Evolutionary conservation across 1,139 yeast species (phyloP).

Genomic region (Sugiyamaella sp.): DNA sequence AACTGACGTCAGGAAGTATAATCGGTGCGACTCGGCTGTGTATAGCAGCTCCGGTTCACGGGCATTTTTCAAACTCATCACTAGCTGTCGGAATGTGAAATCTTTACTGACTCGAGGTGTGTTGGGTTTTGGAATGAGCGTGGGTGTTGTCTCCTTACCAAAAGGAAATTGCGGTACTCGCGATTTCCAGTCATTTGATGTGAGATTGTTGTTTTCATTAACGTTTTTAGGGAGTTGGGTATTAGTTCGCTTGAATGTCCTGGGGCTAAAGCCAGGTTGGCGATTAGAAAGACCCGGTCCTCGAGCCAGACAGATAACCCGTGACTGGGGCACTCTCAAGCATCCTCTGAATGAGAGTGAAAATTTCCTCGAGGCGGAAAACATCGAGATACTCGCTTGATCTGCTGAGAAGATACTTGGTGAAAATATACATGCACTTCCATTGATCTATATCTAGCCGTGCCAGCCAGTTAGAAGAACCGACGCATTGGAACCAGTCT

Average conservation of each 20-base stretch:
- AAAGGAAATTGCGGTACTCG: conserved; percentile 61
- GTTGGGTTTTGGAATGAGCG: conserved; percentile 58
- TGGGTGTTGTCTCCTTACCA: conserved; percentile 66
- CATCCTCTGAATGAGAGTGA: too few species aligned
- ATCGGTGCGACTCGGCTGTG: conserved; percentile 80
- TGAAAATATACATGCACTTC: too few species aligned
- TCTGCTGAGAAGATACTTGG: too few species aligned
- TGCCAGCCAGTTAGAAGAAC: too few species aligned
- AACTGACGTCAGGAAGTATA: conserved; percentile 70
- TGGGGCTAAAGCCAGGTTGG: not conserved
- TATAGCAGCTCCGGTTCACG: conserved; percentile 72
- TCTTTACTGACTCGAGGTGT: conserved; percentile 65
- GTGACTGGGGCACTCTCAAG: too few species aligned
- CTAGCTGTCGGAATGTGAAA: conserved; percentile 63
- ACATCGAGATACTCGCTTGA: too few species aligned
- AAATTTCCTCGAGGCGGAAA: too few species aligned
- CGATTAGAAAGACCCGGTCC: not conserved
- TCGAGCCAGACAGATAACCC: too few species aligned
- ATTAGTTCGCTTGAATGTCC: conserved; percentile 17
- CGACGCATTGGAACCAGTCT: too few species aligned
- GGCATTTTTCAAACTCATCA: conserved; percentile 59
- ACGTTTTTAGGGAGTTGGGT: conserved; percentile 34
- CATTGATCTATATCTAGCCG: too few species aligned
- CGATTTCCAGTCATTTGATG: conserved; percentile 39
- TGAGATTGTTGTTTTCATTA: conserved; percentile 33